These are phyloP conservation scores for Onygenales sp. DNA, from an alignment of 2,329 filamentous ascomycete species.

Conservation along the genomic window DNA sequence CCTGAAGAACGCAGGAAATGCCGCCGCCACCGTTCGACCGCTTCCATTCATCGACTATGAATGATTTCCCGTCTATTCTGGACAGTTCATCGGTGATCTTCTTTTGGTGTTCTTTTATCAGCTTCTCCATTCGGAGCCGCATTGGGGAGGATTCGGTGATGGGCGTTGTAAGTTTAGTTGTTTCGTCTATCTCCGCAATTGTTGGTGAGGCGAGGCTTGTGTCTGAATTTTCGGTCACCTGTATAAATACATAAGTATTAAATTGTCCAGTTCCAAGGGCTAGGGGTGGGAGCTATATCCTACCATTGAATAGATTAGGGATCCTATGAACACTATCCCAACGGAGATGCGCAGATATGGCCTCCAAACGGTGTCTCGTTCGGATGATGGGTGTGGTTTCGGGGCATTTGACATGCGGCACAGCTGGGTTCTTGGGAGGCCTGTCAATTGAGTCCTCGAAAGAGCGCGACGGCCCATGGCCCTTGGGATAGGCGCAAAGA, in stretches of 20 bases:
- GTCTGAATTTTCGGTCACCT: constrained; percentile 26
- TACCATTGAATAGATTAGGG: constrained; percentile 45
- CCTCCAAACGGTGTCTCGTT: constrained; percentile 30
- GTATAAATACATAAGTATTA: neutral
- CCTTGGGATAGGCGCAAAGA: constrained; percentile 26
- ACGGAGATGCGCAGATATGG: constrained; percentile 41
- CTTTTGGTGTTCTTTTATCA: constrained; percentile 88
- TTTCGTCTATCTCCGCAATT: constrained; percentile 75
- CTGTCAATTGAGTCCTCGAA: constrained; percentile 14
- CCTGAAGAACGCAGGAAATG: constrained; percentile 88
- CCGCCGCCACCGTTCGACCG: constrained; percentile 84
- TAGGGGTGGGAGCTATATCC: neutral
- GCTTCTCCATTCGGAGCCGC: constrained; percentile 93
- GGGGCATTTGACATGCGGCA: constrained; percentile 20
- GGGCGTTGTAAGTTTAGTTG: constrained; percentile 67
- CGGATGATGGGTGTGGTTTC: constrained; percentile 13
- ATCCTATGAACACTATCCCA: constrained; percentile 40
- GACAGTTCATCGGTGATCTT: constrained; percentile 78
- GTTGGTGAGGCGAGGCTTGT: constrained; percentile 41
- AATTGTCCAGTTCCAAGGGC: neutral
- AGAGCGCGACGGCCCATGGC: constrained; percentile 19
- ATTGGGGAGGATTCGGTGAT: constrained; percentile 76
- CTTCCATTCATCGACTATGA: constrained; percentile 77
- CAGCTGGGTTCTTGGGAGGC: constrained; percentile 12
- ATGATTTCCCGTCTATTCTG: constrained; percentile 71